These are phyloP conservation scores for Pseudomicrostroma phylloplanum DNA, from an alignment of 1,284 basidiomycete genomes.

Conservation along the genomic window DNA sequence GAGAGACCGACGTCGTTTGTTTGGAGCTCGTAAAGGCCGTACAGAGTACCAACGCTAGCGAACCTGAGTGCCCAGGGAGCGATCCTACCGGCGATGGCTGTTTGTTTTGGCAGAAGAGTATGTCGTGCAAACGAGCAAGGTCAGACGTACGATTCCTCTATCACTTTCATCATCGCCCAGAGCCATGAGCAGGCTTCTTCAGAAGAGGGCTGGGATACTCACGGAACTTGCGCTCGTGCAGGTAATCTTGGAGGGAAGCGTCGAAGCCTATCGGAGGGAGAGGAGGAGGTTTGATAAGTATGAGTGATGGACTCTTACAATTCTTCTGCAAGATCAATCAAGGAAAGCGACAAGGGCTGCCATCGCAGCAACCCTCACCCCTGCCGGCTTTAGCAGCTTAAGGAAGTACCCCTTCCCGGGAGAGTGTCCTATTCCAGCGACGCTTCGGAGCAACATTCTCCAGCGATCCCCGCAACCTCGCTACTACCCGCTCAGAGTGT, in stretches of 20 bases:
- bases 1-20: constrained; percentile 76
- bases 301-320: background rate
- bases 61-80: constrained; percentile 69
- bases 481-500: background rate
- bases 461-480: background rate
- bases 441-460: too few relatives aligned
- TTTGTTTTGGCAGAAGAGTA: background rate
- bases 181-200: too few relatives aligned
- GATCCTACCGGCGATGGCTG: constrained; percentile 60
- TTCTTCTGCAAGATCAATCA: background rate
- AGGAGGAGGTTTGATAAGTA: background rate
- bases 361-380: background rate
- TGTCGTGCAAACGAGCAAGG: background rate
- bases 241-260: constrained; percentile 63
- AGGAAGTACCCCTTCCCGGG: too few relatives aligned
- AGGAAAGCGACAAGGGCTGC: background rate
- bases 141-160: background rate
- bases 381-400: background rate
- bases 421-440: too few relatives aligned
- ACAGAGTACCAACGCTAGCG: constrained; percentile 73
- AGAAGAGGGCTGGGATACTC: constrained; percentile 37
- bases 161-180: background rate
- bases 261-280: constrained; percentile 38
- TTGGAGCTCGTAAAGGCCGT: constrained; percentile 67
- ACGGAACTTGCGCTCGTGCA: constrained; percentile 86